Percentiles rank a stretch among this genome's conserved stretches.
phyloP scores from a whole-genome alignment of 1,284 basidiomycete genomes.

The Xerocomus cyaneibrunnescens region DNA sequence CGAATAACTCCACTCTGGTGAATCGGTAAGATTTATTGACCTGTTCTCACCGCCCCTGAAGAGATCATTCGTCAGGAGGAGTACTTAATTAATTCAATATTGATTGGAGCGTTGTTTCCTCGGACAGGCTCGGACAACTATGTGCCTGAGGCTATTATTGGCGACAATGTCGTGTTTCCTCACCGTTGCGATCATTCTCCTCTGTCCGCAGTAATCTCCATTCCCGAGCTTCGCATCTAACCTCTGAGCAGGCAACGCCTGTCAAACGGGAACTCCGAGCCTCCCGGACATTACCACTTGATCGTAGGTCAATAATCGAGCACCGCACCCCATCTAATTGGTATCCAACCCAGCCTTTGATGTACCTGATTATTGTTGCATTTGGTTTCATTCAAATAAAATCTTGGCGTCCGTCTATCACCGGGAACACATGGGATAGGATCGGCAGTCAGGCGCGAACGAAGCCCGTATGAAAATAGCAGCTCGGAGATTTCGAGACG shows the following conservation, averaged over 20 bases:
- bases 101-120: conserved; percentile 1
- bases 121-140: not conserved
- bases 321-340: not conserved
- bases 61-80: not conserved
- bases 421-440: not conserved
- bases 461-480: not conserved
- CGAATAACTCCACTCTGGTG: not conserved
- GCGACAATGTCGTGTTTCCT: not conserved
- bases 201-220: conserved; percentile 3
- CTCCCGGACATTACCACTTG: too few species aligned
- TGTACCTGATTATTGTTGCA: not conserved
- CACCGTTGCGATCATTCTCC: not conserved
- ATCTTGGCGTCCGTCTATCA: not conserved
- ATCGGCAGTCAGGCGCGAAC: not conserved
- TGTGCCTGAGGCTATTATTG: conserved; percentile 4
- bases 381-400: not conserved
- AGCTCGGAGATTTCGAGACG: not conserved
- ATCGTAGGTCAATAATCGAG: not conserved
- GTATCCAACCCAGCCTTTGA: not conserved
- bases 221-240: not conserved
- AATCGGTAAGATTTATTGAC: not conserved
- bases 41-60: not conserved
- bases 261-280: not conserved
- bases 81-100: not conserved
- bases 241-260: not conserved